Evolutionary conservation across 2,329 filamentous ascomycete genomes (phyloP).

Genomic region (Colletotrichum costaricense): DNA sequence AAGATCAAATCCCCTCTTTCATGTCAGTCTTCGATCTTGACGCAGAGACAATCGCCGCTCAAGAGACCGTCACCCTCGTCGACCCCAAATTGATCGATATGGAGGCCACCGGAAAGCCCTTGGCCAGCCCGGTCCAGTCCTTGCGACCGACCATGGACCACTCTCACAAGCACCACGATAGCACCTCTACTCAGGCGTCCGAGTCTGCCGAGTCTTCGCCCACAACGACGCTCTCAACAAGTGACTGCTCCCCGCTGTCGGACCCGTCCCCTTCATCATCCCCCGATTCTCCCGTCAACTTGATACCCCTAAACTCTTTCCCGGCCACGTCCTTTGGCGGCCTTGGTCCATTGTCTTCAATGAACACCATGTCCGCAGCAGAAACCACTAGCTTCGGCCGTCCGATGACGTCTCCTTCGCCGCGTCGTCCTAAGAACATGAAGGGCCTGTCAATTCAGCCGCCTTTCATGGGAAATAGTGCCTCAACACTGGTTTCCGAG

Average conservation of each 20-base stretch:
- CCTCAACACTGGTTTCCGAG: conserved; percentile 65
- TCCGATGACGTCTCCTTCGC: conserved; percentile 76
- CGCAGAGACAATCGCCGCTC: conserved; percentile 63
- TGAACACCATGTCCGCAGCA: conserved; percentile 60
- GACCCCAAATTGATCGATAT: conserved; percentile 64
- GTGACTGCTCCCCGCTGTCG: conserved; percentile 89
- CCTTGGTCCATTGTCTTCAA: conserved; percentile 48
- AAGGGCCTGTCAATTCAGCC: conserved; percentile 86
- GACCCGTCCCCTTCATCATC: conserved; percentile 93
- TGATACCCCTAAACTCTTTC: conserved; percentile 78
- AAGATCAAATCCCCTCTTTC: conserved; percentile 80
- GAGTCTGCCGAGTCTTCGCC: conserved; percentile 95
- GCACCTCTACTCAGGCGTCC: conserved; percentile 81
- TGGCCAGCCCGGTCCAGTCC: conserved; percentile 50
- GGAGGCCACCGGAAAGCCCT: conserved; percentile 50
- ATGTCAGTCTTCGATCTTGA: conserved; percentile 81
- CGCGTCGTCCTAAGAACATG: conserved; percentile 81
- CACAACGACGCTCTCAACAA: conserved; percentile 91
- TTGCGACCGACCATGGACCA: conserved; percentile 57
- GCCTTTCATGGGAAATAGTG: conserved; percentile 60
- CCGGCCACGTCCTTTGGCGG: conserved; percentile 68
- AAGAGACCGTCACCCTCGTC: conserved; percentile 64
- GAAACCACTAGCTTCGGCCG: conserved; percentile 56
- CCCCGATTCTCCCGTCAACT: conserved; percentile 85
- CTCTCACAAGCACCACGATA: conserved; percentile 78